Conservation (phyloP, 2,329 filamentous ascomycete genomes). For the Aspergillus niger region DNA sequence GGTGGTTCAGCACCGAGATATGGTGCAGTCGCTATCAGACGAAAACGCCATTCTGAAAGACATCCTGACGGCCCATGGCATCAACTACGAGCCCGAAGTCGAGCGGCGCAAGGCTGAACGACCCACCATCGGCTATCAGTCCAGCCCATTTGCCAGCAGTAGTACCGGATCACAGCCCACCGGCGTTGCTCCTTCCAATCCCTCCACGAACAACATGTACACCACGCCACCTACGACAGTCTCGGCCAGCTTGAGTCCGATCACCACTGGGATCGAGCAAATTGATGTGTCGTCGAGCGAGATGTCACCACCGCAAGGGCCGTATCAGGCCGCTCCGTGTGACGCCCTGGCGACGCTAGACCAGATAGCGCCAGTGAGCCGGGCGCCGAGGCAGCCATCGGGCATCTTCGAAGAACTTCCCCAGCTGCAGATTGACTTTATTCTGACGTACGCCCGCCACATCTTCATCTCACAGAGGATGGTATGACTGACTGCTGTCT, state of each 20-base stretch:
- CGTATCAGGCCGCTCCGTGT: conserved; percentile 24
- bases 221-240: conserved; percentile 38
- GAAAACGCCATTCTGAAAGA: conserved; percentile 78
- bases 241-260: conserved; percentile 34
- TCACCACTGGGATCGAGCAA: conserved; percentile 29
- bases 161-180: conserved; percentile 36
- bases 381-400: conserved; percentile 25
- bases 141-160: conserved; percentile 48
- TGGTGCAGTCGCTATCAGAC: conserved; percentile 69
- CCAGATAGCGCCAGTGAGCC: conserved; percentile 22
- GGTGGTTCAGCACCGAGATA: conserved; percentile 68
- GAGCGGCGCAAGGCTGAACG: conserved; percentile 41
- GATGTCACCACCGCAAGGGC: conserved; percentile 27
- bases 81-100: conserved; percentile 56
- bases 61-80: conserved; percentile 60
- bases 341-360: conserved; percentile 31
- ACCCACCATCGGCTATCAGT: conserved; percentile 30
- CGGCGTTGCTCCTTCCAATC: conserved; percentile 24
- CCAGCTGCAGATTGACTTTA: conserved; percentile 52
- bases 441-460: conserved; percentile 44
- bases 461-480: not conserved
- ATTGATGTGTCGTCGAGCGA: conserved; percentile 32
- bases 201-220: conserved; percentile 28
- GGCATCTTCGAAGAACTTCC: conserved; percentile 49
- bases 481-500: conserved; percentile 18